Conservation (phyloP, 352 stramenopile species). For the Aphanomyces astaci region DNA sequence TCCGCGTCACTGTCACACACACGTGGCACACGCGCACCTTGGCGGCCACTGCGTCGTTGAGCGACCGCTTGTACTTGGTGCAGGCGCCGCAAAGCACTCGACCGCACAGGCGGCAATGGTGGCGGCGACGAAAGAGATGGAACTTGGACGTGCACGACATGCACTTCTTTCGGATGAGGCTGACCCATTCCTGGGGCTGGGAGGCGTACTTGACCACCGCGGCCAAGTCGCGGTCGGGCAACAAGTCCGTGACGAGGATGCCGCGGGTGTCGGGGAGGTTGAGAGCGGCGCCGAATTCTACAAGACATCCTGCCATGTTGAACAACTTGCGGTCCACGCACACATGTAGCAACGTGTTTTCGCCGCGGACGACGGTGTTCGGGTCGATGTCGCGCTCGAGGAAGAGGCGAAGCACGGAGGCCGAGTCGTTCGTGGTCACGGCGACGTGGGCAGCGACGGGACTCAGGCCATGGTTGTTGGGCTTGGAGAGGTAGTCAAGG, state of each 20-base stretch:
- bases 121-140: slow-evolving; percentile 53
- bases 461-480: slow-evolving; percentile 65
- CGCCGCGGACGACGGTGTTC: slow-evolving; percentile 55
- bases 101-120: slow-evolving; percentile 76
- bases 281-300: slow-evolving; percentile 56
- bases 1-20: not conserved
- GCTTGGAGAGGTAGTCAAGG: slow-evolving; percentile 47
- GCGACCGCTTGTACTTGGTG: slow-evolving; percentile 63
- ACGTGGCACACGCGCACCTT: slow-evolving; percentile 41
- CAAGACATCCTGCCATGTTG: slow-evolving; percentile 58
- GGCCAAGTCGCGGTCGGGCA: slow-evolving; percentile 57
- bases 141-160: slow-evolving; percentile 72
- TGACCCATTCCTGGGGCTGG: slow-evolving; percentile 64
- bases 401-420: slow-evolving; percentile 59
- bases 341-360: slow-evolving; percentile 76
- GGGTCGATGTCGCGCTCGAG: slow-evolving; percentile 70
- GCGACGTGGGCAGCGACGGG: slow-evolving; percentile 69
- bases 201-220: slow-evolving; percentile 74
- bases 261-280: slow-evolving; percentile 69
- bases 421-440: slow-evolving; percentile 58
- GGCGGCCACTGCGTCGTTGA: slow-evolving; percentile 44
- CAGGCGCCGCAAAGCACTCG: slow-evolving; percentile 74
- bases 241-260: slow-evolving; percentile 62
- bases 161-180: slow-evolving; percentile 52
- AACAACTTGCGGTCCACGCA: slow-evolving; percentile 65